phyloP scores from a whole-genome alignment of 164 flowering plant genomes.

The Vitis riparia region DNA sequence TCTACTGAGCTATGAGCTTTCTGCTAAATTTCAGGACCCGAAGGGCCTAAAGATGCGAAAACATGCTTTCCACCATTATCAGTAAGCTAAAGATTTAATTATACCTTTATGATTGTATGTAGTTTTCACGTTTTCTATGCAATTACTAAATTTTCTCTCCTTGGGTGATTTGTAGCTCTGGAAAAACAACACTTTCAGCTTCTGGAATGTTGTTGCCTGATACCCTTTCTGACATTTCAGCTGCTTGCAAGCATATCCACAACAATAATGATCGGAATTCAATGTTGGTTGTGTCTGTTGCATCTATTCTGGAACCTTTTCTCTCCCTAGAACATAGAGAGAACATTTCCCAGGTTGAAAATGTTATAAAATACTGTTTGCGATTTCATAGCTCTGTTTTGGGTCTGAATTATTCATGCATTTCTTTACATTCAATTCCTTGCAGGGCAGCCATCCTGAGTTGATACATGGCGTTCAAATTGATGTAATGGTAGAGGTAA shows the following conservation, averaged over 20 bases:
- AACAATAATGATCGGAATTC: conserved; percentile 8
- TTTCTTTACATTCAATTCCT: conserved; percentile 11
- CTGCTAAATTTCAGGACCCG: conserved; percentile 63
- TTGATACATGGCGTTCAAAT: conserved; percentile 70
- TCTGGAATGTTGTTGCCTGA: conserved; percentile 76
- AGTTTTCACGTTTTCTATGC: background rate
- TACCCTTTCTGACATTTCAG: conserved; percentile 25
- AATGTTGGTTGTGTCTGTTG: conserved; percentile 65
- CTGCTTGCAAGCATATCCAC: conserved; percentile 16
- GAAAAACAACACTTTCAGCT: conserved; percentile 82
- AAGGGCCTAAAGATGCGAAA: conserved; percentile 83
- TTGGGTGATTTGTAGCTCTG: conserved; percentile 48
- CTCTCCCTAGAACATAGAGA: conserved; percentile 40
- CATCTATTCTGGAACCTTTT: conserved; percentile 84
- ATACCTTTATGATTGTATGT: background rate
- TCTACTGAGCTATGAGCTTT: background rate
- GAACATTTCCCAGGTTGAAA: conserved; percentile 38
- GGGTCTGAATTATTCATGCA: conserved; percentile 3
- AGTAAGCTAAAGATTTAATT: conserved; percentile 40
- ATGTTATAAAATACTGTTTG: background rate
- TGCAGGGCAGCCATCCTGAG: conserved; percentile 45
- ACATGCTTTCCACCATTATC: conserved; percentile 79
- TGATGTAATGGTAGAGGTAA: conserved; percentile 79
- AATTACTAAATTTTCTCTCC: background rate
- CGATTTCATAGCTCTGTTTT: conserved; percentile 1